A percentile compares a stretch with the other conserved stretches of the same genome.
Conservation (phyloP, 2,329 filamentous ascomycete species). For the Penicillium sp. region DNA sequence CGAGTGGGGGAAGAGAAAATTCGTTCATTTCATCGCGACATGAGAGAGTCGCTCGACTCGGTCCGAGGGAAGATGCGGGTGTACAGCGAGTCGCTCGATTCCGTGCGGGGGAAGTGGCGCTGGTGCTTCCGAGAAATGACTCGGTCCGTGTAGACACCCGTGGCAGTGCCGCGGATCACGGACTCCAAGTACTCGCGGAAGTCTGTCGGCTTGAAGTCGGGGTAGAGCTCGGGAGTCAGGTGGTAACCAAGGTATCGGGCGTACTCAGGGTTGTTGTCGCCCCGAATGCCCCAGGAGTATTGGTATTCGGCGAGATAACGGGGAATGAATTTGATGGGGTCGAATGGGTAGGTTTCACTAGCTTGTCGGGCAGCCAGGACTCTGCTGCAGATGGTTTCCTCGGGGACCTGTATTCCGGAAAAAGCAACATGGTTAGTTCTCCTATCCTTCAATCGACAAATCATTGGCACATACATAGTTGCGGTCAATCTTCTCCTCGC, state of each 20-base stretch:
- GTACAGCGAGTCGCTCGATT: conserved; percentile 38
- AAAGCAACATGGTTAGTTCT: conserved; percentile 13
- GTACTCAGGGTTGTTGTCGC: conserved; percentile 55
- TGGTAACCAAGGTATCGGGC: conserved; percentile 59
- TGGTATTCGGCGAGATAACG: conserved; percentile 46
- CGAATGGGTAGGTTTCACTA: conserved; percentile 39
- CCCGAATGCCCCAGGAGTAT: conserved; percentile 50
- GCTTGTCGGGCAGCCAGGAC: conserved; percentile 36
- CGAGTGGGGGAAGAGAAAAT: conserved; percentile 6
- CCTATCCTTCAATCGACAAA: neutral
- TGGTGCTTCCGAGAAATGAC: conserved; percentile 38
- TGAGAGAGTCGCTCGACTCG: conserved; percentile 39
- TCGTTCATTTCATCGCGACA: conserved; percentile 28
- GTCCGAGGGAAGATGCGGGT: conserved; percentile 37
- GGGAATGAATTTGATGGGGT: conserved; percentile 37
- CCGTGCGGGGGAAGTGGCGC: conserved; percentile 36
- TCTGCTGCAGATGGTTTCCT: conserved; percentile 35
- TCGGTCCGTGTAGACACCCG: conserved; percentile 39
- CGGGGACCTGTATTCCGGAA: conserved; percentile 28
- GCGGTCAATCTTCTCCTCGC: conserved; percentile 50
- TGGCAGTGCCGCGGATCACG: conserved; percentile 43
- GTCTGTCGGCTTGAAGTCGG: conserved; percentile 46
- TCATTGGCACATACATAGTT: conserved; percentile 35
- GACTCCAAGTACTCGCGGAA: conserved; percentile 44
- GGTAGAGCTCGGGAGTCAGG: conserved; percentile 54